Percentiles rank a stretch among this genome's conserved stretches.
phyloP scores from a whole-genome alignment of 768 basidiomycete species.

The Auricularia sp. region DNA sequence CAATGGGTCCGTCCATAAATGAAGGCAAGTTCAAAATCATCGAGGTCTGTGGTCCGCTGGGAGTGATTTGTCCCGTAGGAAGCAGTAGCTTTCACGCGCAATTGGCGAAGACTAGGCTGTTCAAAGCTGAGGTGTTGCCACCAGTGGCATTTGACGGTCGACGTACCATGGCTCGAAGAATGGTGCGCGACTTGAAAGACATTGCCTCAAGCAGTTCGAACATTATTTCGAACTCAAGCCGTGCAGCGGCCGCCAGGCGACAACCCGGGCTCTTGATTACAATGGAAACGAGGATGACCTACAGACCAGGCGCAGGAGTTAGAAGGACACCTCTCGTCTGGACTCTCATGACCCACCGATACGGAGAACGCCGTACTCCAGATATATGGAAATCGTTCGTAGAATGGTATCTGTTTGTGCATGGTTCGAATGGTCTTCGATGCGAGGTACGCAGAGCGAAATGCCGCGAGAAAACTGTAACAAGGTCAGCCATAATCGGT shows the following conservation, averaged over 20 bases:
- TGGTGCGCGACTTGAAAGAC: not conserved
- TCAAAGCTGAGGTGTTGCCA: not conserved
- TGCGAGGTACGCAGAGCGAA: not conserved
- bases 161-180: not conserved
- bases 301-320: not conserved
- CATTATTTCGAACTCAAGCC: not conserved
- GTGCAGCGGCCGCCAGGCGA: not conserved
- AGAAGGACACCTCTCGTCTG: not conserved
- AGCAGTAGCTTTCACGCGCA: not conserved
- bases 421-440: not conserved
- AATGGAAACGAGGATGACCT: not conserved
- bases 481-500: too few relatives aligned
- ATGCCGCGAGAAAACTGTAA: not conserved
- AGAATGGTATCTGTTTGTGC: not conserved
- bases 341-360: not conserved
- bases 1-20: not conserved
- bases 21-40: not conserved
- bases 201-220: not conserved
- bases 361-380: not conserved
- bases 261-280: not conserved
- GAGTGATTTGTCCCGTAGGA: not conserved
- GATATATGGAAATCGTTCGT: not conserved
- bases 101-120: not conserved
- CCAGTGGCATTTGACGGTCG: not conserved
- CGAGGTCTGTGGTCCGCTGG: not conserved